A percentile compares a stretch with the other conserved stretches of the same genome.
phyloP scores from a whole-genome alignment of 1,284 basidiomycete genomes.

The Sphaerobolus stellatus region DNA sequence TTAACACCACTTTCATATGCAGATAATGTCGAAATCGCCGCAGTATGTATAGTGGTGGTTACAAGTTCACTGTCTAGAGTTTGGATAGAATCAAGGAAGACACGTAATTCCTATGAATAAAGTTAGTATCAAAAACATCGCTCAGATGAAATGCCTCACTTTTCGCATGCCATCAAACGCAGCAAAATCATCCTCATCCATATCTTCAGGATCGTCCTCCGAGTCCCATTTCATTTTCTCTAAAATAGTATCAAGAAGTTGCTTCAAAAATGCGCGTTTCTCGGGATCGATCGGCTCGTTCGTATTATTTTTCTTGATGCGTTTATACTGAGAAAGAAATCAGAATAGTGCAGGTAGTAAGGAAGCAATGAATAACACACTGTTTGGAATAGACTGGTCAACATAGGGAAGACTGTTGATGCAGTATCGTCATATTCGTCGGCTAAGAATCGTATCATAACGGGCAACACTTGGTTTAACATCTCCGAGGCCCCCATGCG shows the following conservation, averaged over 20 bases:
- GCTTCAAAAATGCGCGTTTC: slow-evolving; percentile 79
- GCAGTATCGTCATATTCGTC: slow-evolving; percentile 89
- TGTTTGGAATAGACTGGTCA: slow-evolving; percentile 70
- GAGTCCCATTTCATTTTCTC: slow-evolving; percentile 93
- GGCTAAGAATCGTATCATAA: slow-evolving; percentile 86
- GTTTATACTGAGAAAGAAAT: slow-evolving; percentile 64
- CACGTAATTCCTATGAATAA: slow-evolving; percentile 66
- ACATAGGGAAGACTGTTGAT: slow-evolving; percentile 78
- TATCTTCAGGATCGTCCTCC: slow-evolving; percentile 76
- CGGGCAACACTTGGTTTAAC: slow-evolving; percentile 72
- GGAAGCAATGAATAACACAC: slow-evolving; percentile 46
- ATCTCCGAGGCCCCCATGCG: slow-evolving; percentile 68
- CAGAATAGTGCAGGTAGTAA: slow-evolving; percentile 13
- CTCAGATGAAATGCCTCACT: slow-evolving; percentile 37
- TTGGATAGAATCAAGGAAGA: slow-evolving; percentile 79
- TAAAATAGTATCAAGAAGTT: slow-evolving; percentile 78
- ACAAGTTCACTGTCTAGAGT: slow-evolving; percentile 82
- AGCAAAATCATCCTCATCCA: slow-evolving; percentile 86
- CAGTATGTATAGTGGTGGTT: slow-evolving; percentile 65
- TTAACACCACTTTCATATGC: slow-evolving; percentile 59
- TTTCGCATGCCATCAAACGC: slow-evolving; percentile 87
- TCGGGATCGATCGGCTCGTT: slow-evolving; percentile 64
- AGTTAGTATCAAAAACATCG: background rate
- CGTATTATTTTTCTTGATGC: slow-evolving; percentile 62
- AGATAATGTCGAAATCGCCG: slow-evolving; percentile 72